Percentiles rank a stretch among this genome's conserved stretches.
phyloP scores from a whole-genome alignment of 1,284 basidiomycete genomes.

The Leccinum subspadiceum region DNA sequence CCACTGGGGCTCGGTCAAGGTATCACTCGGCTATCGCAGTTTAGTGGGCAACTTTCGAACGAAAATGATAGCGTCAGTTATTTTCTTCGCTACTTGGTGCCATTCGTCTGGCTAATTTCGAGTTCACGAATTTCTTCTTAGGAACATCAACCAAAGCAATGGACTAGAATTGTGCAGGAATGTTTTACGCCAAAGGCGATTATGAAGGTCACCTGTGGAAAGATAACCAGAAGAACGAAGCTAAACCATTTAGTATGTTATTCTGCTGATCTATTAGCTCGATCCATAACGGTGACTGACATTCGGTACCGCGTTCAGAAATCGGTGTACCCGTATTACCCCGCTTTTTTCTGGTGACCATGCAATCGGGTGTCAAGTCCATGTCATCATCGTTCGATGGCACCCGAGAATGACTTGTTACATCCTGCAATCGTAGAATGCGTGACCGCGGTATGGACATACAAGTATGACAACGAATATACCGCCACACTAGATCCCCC shows the following conservation, averaged over 20 bases:
- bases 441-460: slow-evolving; percentile 69
- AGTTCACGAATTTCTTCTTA: slow-evolving; percentile 29
- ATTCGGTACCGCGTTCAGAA: slow-evolving; percentile 43
- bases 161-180: slow-evolving; percentile 58
- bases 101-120: slow-evolving; percentile 3
- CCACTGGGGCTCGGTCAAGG: slow-evolving; percentile 57
- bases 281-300: slow-evolving; percentile 3
- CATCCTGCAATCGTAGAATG: slow-evolving; percentile 65
- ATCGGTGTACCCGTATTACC: slow-evolving; percentile 72
- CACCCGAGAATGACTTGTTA: slow-evolving; percentile 57
- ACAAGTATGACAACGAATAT: slow-evolving; percentile 69
- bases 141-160: slow-evolving; percentile 62
- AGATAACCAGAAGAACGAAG: slow-evolving; percentile 70
- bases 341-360: slow-evolving; percentile 78
- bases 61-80: slow-evolving; percentile 48
- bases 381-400: slow-evolving; percentile 73
- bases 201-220: slow-evolving; percentile 80
- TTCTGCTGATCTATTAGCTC: not conserved
- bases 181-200: slow-evolving; percentile 65
- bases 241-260: slow-evolving; percentile 72
- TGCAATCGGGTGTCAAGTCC: slow-evolving; percentile 74
- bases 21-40: slow-evolving; percentile 56
- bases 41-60: slow-evolving; percentile 57
- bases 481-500: slow-evolving; percentile 70
- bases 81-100: not conserved